These are phyloP conservation scores for Venustampulla echinocandica DNA, from an alignment of 495 filamentous ascomycete species.

Conservation along the genomic window DNA sequence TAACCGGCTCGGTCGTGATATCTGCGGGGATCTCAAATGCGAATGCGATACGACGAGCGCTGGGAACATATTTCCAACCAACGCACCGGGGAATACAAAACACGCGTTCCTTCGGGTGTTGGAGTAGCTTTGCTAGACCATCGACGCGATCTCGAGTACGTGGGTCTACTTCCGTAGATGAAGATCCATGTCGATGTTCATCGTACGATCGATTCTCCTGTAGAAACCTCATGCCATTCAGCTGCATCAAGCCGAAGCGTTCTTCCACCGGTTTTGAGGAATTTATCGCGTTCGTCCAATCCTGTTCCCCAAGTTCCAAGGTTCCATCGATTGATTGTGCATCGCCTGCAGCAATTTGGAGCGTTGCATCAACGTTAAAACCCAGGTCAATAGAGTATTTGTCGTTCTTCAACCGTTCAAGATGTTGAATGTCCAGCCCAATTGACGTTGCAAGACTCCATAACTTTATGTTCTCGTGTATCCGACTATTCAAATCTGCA, in stretches of 20 bases:
- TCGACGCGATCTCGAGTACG: constrained; percentile 8
- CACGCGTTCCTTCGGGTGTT: constrained; percentile 22
- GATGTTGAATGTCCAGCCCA: constrained; percentile 23
- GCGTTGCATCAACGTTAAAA: constrained; percentile 20
- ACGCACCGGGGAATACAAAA: constrained; percentile 26
- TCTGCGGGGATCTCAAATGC: constrained; percentile 12
- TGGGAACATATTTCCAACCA: constrained; percentile 20
- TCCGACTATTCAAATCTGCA: constrained; percentile 23
- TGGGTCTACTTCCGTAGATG: no score
- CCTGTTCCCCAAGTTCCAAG: constrained; percentile 10
- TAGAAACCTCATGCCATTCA: background rate
- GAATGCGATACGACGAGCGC: constrained; percentile 16
- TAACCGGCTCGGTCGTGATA: background rate
- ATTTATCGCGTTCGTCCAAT: background rate
- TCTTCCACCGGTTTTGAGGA: background rate
- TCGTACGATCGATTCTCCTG: background rate
- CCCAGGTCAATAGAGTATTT: constrained; percentile 4
- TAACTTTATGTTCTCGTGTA: constrained; percentile 25
- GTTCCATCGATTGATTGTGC: constrained; percentile 6
- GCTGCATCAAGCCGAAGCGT: background rate
- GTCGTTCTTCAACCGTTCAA: constrained; percentile 20
- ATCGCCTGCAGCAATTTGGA: constrained; percentile 16
- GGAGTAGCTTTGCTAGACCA: constrained; percentile 19
- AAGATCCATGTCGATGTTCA: no score
- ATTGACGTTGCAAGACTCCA: constrained; percentile 21